Evolutionary conservation across 306 rosid species (phyloP), one percentile per base, ranked within the genome.

Genomic region (Astragalus glycyphyllos): DNA sequence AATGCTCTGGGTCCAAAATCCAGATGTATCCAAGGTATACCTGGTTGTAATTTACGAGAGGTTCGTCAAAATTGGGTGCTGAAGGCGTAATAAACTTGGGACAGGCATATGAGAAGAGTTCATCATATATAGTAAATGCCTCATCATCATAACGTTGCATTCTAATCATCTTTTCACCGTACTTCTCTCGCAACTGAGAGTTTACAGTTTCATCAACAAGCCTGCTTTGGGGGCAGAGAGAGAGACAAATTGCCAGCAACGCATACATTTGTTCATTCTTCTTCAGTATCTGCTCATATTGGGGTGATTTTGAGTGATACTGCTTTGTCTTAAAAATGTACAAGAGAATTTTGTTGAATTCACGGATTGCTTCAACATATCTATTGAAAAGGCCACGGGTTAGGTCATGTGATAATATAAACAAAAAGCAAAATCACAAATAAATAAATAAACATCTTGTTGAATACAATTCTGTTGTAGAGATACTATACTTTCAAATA

Each of bases 231-330:
- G 99, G 97, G 47, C 99, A 94, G 29, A 94, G 96, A 16, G 99
- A 94, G 65, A 94, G 97, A 65, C 86, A 68, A 70, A 91, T 83
- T 11, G 99, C 97, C 91, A 91, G 85, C 90, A 94, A 81, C 65
- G 97, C 99, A 85, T 94, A 94, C 99, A 94, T 91, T 79, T 94
- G 97, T 72, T 94, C 99, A 58, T 94, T 94, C 86, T 94, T 94
- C 84, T 94, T 94, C 66, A 94, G 86, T 62, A 91, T 94, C 83
- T 94, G 99, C 82, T 91, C 99, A 76, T 83, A 91, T 65, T 94
- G 99, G 20, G 97, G 96, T 41, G 97, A 91, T 73, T 91, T 91
- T 80, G 87, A 88, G 83, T 91, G 97, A 79, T 82, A 91, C 49
- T 86, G 91, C 82, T 94, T 94, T 35, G 81, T 80, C 85, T 89